Conservation (phyloP, 2,329 filamentous ascomycete genomes). For the Canariomyces notabilis region DNA sequence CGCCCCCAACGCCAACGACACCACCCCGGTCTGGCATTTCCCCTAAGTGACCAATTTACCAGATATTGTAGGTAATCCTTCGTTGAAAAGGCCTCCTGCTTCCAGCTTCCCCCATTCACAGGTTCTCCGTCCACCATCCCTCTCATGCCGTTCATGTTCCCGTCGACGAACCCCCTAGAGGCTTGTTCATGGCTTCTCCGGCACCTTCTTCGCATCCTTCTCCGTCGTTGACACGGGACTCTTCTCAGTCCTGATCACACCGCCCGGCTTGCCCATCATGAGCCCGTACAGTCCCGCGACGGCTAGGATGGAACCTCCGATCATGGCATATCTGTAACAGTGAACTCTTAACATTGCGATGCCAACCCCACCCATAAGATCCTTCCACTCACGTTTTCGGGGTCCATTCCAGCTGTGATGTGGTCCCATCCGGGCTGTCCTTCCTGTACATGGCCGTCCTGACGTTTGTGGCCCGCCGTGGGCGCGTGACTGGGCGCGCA, state of each 20-base stretch:
- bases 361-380: background rate
- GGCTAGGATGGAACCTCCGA: constrained; percentile 4
- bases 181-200: background rate
- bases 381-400: constrained; percentile 4
- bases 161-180: no score
- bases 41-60: no score
- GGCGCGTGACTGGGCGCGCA: constrained; percentile 2
- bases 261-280: constrained; percentile 10
- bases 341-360: background rate
- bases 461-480: background rate
- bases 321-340: constrained; percentile 2
- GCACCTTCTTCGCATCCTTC: background rate
- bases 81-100: no score
- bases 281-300: constrained; percentile 7
- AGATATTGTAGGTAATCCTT: no score
- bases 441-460: constrained; percentile 7
- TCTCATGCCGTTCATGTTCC: no score
- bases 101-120: no score
- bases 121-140: no score
- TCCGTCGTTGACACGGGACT: constrained; percentile 3
- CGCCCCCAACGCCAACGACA: no score
- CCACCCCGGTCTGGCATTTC: no score
- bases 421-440: constrained; percentile 4
- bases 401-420: background rate
- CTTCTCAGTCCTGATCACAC: constrained; percentile 1